phyloP scores from a whole-genome alignment of 148 eudicot genomes.

The Heliosperma pusillum region DNA sequence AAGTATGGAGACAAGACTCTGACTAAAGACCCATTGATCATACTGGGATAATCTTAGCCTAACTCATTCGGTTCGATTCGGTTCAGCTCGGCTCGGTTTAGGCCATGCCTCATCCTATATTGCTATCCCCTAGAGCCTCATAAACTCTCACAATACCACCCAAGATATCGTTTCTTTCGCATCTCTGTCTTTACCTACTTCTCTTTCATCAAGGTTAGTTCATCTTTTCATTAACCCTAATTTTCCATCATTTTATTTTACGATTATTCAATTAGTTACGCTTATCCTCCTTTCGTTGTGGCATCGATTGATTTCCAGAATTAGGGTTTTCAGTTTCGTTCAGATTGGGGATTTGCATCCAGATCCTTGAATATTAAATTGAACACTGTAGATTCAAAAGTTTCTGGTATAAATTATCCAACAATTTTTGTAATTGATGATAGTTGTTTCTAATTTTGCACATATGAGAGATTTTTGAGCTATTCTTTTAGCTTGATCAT shows the following conservation, averaged over 20 bases:
- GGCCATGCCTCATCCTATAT: no score
- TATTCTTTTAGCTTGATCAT: background rate
- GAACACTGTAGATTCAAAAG: background rate
- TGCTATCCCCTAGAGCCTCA: background rate
- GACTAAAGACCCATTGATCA: no score
- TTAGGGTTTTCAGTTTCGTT: slow-evolving; percentile 1
- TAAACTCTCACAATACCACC: background rate
- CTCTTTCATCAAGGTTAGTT: background rate
- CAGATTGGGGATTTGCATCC: background rate
- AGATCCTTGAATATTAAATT: background rate
- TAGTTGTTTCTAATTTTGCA: no score
- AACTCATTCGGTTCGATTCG: no score
- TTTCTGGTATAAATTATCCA: background rate
- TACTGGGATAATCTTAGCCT: no score
- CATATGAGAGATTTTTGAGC: background rate
- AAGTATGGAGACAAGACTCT: no score
- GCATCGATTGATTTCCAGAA: background rate
- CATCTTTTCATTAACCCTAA: background rate
- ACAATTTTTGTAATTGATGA: background rate
- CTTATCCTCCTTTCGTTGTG: background rate
- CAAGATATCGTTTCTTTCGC: background rate
- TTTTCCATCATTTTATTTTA: background rate
- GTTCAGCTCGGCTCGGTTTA: no score
- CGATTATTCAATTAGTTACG: background rate
- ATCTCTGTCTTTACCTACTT: background rate